phyloP scores from a whole-genome alignment of 2,329 filamentous ascomycete species.

The Botrytis sinoallii region DNA sequence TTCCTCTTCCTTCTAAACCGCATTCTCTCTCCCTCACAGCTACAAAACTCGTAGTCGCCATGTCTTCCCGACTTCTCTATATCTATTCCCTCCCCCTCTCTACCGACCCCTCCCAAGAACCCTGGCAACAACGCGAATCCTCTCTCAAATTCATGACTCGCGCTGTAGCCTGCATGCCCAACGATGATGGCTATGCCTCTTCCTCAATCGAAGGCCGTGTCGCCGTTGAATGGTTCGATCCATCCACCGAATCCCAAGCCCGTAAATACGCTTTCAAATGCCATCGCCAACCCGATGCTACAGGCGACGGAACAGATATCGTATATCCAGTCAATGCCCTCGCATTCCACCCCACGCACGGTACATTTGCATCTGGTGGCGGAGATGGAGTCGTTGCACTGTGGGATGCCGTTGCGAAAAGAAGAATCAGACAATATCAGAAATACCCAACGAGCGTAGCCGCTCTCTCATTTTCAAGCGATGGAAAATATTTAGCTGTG shows the following conservation, averaged over 20 bases:
- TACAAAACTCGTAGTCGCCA: conserved; percentile 87
- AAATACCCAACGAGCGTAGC: conserved; percentile 62
- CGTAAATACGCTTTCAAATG: conserved; percentile 99
- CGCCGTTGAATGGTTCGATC: conserved; percentile 97
- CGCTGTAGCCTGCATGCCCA: conserved; percentile 92
- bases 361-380: conserved; percentile 67
- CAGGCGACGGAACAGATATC: conserved; percentile 58
- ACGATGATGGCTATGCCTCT: conserved; percentile 89
- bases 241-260: conserved; percentile 78
- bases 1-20: conserved; percentile 79
- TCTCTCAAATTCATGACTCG: conserved; percentile 95
- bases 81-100: conserved; percentile 86
- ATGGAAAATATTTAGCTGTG: conserved; percentile 64
- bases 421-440: conserved; percentile 67
- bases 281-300: conserved; percentile 71
- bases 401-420: conserved; percentile 70
- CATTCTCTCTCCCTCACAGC: conserved; percentile 78
- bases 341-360: conserved; percentile 63
- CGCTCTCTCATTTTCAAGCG: conserved; percentile 58
- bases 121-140: conserved; percentile 91
- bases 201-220: conserved; percentile 93
- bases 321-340: conserved; percentile 72
- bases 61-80: conserved; percentile 89
- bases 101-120: conserved; percentile 58
- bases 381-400: conserved; percentile 69